Percentiles rank a stretch among this genome's conserved stretches.
phyloP scores from a whole-genome alignment of 2,329 filamentous ascomycete genomes.

The Ceratocystis albifundus region DNA sequence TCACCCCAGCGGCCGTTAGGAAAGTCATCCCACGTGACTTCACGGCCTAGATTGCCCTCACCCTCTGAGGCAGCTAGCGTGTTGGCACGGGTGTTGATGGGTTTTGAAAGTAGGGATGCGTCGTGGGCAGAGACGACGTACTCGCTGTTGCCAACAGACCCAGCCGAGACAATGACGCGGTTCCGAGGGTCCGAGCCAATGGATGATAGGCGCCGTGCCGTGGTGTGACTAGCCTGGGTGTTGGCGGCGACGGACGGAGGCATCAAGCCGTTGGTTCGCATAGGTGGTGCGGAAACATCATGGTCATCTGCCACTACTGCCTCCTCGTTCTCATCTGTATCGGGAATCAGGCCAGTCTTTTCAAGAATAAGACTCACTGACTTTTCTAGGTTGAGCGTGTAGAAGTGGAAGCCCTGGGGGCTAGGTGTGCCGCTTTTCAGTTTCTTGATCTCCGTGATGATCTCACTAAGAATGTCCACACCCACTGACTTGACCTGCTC shows the following conservation, averaged over 20 bases:
- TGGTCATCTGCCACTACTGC: slow-evolving; percentile 22
- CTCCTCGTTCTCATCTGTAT: slow-evolving; percentile 35
- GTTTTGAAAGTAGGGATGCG: slow-evolving; percentile 61
- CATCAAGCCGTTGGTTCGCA: slow-evolving; percentile 35
- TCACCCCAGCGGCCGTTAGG: slow-evolving; percentile 95
- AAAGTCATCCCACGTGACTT: slow-evolving; percentile 98
- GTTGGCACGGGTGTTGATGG: slow-evolving; percentile 66
- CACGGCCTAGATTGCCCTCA: slow-evolving; percentile 74
- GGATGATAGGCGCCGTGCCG: slow-evolving; percentile 56
- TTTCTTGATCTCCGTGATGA: slow-evolving; percentile 65
- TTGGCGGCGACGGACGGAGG: slow-evolving; percentile 34
- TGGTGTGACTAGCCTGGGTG: slow-evolving; percentile 31
- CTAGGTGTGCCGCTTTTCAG: slow-evolving; percentile 12
- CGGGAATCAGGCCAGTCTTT: slow-evolving; percentile 67
- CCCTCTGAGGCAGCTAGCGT: slow-evolving; percentile 91
- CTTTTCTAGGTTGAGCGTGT: slow-evolving; percentile 93
- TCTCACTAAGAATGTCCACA: slow-evolving; percentile 71
- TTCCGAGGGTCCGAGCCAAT: slow-evolving; percentile 79
- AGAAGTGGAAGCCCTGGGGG: slow-evolving; percentile 85
- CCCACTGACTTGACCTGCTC: slow-evolving; percentile 70
- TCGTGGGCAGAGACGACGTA: slow-evolving; percentile 66
- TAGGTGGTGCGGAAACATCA: slow-evolving; percentile 24
- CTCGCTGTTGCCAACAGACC: slow-evolving; percentile 46
- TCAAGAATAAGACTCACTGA: slow-evolving; percentile 89
- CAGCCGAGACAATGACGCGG: slow-evolving; percentile 65